Base-by-base conservation (phyloP, 352 stramenopile species). In the Phytophthora cryptogea region DNA sequence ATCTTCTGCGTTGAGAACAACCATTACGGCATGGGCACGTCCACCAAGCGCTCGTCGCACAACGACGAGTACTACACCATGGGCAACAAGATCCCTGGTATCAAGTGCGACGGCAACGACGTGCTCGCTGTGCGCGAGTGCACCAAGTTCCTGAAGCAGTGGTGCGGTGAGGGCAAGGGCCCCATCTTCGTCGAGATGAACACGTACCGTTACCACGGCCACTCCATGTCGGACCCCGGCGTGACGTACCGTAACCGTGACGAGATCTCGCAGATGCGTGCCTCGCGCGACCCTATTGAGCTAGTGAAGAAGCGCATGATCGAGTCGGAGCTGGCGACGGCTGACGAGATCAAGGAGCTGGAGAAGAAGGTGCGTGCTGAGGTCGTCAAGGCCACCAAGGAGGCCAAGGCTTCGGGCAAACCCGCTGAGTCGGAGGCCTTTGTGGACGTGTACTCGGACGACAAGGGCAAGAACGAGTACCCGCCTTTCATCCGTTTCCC, bases 1-100 rank as follows among this genome's bases (percentile, higher is more conserved):
- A 99, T 99, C 69, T 99, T 99, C 73, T 99, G 97, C 72, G 99
- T 99, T 78, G 98, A 99, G 79, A 99, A 99, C 89, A 99, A 99
- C 88, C 96, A 99, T 68, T 99, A 99, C 80, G 98, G 97, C 66
- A 99, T 99, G 98, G 98, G 98, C 63, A 99, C 98, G 30, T 99
- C 92, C 49, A 96, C 96, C 46, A 88, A 99, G 68, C 92, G 98
- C 60, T 98, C 97, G 63, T 98, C 94, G 40, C 95, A 78, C 54
- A 99, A 99, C 81, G 91, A 82, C 40, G 95, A 99, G 52, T 99
- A 99, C 89, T 99, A 99, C 89, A 99, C 97, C 63, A 99, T 99
- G 97, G 98, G 98, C 59, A 99, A 99, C 87, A 94, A 98, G 76
- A 99, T 99, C 80, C 97, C 98, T n/a, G 98, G 98, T 57, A 86